These are phyloP conservation scores for Umbelopsis sp. DNA, from an alignment of 371 early-diverging fungal species.

Conservation along the genomic window DNA sequence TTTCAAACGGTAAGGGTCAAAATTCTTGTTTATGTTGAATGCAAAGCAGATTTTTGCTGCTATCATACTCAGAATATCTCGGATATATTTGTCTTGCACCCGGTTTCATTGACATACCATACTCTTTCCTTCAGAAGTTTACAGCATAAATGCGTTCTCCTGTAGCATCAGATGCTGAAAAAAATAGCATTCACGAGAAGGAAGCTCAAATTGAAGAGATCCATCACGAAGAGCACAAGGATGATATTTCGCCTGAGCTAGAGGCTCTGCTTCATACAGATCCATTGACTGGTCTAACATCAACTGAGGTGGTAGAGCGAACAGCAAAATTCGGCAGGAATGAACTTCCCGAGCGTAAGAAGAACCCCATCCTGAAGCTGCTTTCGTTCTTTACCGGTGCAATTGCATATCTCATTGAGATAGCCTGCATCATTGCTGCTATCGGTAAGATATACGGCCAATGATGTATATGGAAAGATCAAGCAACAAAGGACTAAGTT, in stretches of 20 bases:
- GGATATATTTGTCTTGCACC: not conserved
- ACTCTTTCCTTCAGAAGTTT: not conserved
- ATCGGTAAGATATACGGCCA: constrained; percentile 28
- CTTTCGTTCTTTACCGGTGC: constrained; percentile 87
- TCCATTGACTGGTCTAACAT: constrained; percentile 60
- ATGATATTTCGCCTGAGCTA: constrained; percentile 72
- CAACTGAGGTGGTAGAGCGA: constrained; percentile 62
- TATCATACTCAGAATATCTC: not conserved
- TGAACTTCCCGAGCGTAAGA: constrained; percentile 79
- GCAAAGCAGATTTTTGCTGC: too few relatives aligned
- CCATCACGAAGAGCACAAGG: constrained; percentile 44
- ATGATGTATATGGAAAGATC: too few relatives aligned
- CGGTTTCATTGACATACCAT: not conserved
- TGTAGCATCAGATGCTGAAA: not conserved
- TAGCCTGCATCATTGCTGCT: constrained; percentile 71
- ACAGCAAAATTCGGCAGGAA: constrained; percentile 64
- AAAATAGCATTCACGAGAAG: constrained; percentile 27
- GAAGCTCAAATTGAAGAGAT: constrained; percentile 35
- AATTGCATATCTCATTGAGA: constrained; percentile 83
- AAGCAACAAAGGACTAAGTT: too few relatives aligned
- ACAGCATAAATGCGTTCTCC: not conserved
- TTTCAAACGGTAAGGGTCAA: not conserved
- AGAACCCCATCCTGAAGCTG: constrained; percentile 84
- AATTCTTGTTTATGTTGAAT: too few relatives aligned
- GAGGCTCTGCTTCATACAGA: constrained; percentile 72